Evolutionary conservation across 2,329 filamentous ascomycete species (phyloP), one percentile per base, ranked within the genome.

Genomic region (Emmonsia crescens): DNA sequence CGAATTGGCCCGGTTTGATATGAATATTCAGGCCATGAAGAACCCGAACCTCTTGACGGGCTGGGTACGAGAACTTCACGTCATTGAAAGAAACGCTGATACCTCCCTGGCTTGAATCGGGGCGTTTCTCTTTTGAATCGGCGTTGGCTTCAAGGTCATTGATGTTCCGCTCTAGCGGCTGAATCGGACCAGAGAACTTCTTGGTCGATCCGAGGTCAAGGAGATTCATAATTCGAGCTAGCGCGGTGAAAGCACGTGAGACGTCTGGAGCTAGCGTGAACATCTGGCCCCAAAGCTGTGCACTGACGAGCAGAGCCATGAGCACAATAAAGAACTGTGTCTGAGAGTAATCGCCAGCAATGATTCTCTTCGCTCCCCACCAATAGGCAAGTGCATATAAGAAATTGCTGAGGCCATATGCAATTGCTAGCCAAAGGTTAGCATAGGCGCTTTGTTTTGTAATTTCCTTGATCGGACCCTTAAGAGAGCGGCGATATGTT

Each of bases 351-450:
- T 83, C 76, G 4, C 88, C 87, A 49, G 81, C 78, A 59, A 85
- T 81, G 63, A 91, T 89, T 64, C 85, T 83, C 67, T 83, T 86
- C 0, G 87, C 82, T 3, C 88, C 88, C 87, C 88, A 92, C 87
- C 88, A 92, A 73, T 90, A 91, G 0, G 87, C 86, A 60, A 92
- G 82, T 0, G 87, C 86, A 68, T 91, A 89, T 31, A 90, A 83
- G 58, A 89, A 79, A 68, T 87, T 88, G 24, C 85, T 82, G 1
- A 77, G 63, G 63, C 74, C 73, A 60, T 77, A 77, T 1, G 76
- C 74, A 59, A 78, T 73, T 1, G 78, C 77, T 59, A 78, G 72
- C 72, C 76, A 79, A 27, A 79, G 69, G 64, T 75, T 79, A 21
- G 77, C 74, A 54, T 79, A 76, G 33, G 80, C 65, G 27, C 78